Conservation (phyloP, 1,284 basidiomycete genomes). For the Erythrobasidium hasegawianum region DNA sequence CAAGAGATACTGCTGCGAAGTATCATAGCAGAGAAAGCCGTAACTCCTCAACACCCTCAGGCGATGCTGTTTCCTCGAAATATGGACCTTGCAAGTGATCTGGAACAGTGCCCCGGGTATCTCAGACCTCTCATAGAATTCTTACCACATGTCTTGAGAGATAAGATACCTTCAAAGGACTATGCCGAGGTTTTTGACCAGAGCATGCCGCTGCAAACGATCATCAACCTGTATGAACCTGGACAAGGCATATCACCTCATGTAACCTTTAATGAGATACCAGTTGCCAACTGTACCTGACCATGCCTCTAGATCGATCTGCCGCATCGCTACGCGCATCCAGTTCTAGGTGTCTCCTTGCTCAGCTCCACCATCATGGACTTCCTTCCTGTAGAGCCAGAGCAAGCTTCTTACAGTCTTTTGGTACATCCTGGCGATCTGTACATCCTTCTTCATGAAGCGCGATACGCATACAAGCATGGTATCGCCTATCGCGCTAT, state of each 20-base stretch:
- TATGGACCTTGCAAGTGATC: conserved; percentile 3
- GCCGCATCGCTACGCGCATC: conserved; percentile 68
- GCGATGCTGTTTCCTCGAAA: conserved; percentile 31
- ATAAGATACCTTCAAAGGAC: conserved; percentile 57
- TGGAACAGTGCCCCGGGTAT: conserved; percentile 9
- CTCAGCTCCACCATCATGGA: conserved; percentile 69
- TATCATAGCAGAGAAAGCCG: conserved; percentile 15
- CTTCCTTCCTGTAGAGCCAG: conserved; percentile 55
- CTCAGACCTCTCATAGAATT: neutral
- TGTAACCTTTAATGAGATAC: conserved; percentile 16
- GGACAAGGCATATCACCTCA: conserved; percentile 76
- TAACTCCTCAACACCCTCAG: conserved; percentile 23
- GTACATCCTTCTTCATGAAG: conserved; percentile 66
- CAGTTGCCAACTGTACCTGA: neutral
- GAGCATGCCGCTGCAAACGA: conserved; percentile 61
- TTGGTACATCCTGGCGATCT: conserved; percentile 58
- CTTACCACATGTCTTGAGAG: conserved; percentile 45
- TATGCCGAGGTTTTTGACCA: conserved; percentile 47
- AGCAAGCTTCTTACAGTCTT: conserved; percentile 40
- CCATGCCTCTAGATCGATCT: conserved; percentile 58
- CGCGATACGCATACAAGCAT: conserved; percentile 66
- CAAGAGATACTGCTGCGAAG: conserved; percentile 25
- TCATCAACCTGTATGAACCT: conserved; percentile 70
- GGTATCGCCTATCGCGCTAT: conserved; percentile 59
- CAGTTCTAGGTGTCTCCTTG: conserved; percentile 72